Conservation (phyloP, 202 grass and related monocot species). For the Hordeum pubiflorum region DNA sequence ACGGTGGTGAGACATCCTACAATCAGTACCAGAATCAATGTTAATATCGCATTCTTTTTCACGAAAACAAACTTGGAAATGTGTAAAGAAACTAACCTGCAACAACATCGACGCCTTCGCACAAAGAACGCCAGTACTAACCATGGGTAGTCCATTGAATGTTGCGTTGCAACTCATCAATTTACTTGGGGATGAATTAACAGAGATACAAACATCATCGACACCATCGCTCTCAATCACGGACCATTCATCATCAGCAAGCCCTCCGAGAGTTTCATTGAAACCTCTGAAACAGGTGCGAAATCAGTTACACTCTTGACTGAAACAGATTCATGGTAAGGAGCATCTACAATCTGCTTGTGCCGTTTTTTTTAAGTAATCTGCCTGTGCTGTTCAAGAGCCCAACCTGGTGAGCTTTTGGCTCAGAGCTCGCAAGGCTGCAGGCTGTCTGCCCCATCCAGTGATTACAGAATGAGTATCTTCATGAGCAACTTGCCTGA, state of each 20-base stretch:
- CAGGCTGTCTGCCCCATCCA: slow-evolving; percentile 63
- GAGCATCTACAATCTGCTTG: background rate
- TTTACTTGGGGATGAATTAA: slow-evolving; percentile 44
- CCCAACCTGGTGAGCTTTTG: slow-evolving; percentile 62
- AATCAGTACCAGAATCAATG: background rate
- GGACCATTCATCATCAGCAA: slow-evolving; percentile 67
- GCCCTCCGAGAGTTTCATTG: slow-evolving; percentile 63
- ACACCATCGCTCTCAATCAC: slow-evolving; percentile 43
- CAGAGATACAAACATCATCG: slow-evolving; percentile 54
- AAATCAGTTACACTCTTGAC: background rate
- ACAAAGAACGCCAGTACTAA: slow-evolving; percentile 47
- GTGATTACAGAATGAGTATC: slow-evolving; percentile 39
- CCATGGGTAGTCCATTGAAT: slow-evolving; percentile 43
- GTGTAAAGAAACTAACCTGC: slow-evolving; percentile 35
- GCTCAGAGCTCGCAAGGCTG: slow-evolving; percentile 54
- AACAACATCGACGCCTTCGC: slow-evolving; percentile 75
- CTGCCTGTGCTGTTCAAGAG: background rate
- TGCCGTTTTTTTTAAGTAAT: background rate
- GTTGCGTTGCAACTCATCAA: slow-evolving; percentile 35
- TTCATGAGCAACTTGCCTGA: slow-evolving; percentile 55
- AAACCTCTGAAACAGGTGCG: slow-evolving; percentile 43
- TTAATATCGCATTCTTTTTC: background rate
- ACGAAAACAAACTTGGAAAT: background rate
- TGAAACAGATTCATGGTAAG: slow-evolving; percentile 4
- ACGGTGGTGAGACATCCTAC: slow-evolving; percentile 50